A percentile compares a stretch with the other conserved stretches of the same genome.
These are phyloP conservation scores for Cyberlindnera veronae DNA, from an alignment of 805 yeast species.

Conservation along the genomic window DNA sequence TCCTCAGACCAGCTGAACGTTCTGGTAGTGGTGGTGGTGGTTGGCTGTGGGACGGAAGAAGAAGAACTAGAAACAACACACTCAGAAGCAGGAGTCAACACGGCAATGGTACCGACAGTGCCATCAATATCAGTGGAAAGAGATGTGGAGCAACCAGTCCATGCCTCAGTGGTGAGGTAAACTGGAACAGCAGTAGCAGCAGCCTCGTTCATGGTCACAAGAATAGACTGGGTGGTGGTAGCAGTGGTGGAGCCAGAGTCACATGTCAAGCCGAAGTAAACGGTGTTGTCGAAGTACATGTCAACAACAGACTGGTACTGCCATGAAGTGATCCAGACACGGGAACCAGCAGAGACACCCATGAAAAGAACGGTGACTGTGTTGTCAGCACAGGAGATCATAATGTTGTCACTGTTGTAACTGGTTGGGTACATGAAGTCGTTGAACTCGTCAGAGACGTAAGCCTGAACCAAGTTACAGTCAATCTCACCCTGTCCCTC, in stretches of 20 bases:
- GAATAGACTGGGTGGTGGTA: neutral
- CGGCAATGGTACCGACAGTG: conserved; percentile 21
- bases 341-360: conserved; percentile 26
- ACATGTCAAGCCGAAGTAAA: conserved; percentile 18
- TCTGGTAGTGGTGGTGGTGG: conserved; percentile 5
- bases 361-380: conserved; percentile 20
- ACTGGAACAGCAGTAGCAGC: conserved; percentile 24
- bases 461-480: conserved; percentile 22
- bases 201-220: conserved; percentile 14
- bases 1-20: conserved; percentile 1
- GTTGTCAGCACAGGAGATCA: conserved; percentile 25
- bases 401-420: conserved; percentile 5
- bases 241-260: conserved; percentile 3
- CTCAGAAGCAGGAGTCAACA: conserved; percentile 16
- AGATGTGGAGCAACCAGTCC: conserved; percentile 20
- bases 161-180: conserved; percentile 15
- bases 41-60: too few species aligned
- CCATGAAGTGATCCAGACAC: conserved; percentile 30
- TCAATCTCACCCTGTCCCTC: conserved; percentile 20
- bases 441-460: conserved; percentile 29
- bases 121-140: conserved; percentile 15
- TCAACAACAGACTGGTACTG: conserved; percentile 22
- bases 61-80: conserved; percentile 4
- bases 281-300: conserved; percentile 7
- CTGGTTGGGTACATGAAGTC: conserved; percentile 33